Base-by-base conservation (phyloP, 139 green algal genomes). In the Pleodorina starrii region DNA sequence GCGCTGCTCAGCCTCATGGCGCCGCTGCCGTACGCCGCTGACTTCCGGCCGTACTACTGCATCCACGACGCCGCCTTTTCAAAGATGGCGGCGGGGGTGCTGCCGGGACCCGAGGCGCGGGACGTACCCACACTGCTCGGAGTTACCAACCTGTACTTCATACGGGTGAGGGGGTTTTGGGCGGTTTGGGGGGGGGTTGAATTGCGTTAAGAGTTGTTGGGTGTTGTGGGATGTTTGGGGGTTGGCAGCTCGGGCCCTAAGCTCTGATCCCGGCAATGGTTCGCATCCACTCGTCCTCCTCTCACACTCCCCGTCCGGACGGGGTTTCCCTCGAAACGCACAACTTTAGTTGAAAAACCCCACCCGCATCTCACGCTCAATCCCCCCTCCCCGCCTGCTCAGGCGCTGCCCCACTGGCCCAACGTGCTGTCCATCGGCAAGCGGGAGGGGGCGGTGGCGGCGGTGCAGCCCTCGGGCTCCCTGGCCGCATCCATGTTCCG, bases 21-120 rank as follows among this genome's bases (percentile, higher is more conserved):
- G 27, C 97, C 97, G 19, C 92, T 99, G 63, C 97, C 97, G 16
- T 99, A 96, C 91, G 72, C 50, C 16, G 68, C 89, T 14, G 96
- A 99, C 90, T 97, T 97, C 85, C 86, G 97, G 63, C 97, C 97
- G 0, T 99, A 98, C 92, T 98, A 97, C 90, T 99, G 96, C 63
- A 99, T 99, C 46, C 97, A 99, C 73, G 97, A 99, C 92, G 51
- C 93, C 1, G 86, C 93, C 36, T 99, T 97, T 69, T 75, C 50
- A 21, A 21, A 75, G 12, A 91, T 98, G 38, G 91, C 93, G 4
- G 44, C 89, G 5, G 92, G 90, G 7, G 46, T 59, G 10, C 68
- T 90, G 73, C 91, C 94, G n/a, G 78, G 43, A 5, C 85, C 89
- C 14, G 40, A 60, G 16, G 89, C 87, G 44, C 83, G 71, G 25